phyloP scores from a whole-genome alignment of 2,329 filamentous ascomycete species.

The Aotearoamyces nothofagi region DNA sequence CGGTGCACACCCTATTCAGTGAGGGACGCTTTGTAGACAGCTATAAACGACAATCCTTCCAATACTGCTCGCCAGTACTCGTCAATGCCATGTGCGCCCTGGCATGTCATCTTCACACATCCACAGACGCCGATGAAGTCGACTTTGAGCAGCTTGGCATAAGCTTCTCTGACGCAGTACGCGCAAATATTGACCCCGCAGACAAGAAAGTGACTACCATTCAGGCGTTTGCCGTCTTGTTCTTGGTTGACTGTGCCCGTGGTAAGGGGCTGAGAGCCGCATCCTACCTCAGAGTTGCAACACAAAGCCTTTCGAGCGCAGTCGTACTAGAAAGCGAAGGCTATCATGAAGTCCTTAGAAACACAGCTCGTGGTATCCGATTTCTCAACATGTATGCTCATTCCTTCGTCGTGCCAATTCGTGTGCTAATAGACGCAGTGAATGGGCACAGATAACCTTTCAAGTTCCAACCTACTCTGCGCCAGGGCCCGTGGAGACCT shows the following conservation, averaged over 20 bases:
- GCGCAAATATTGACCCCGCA: conserved; percentile 9
- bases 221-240: conserved; percentile 19
- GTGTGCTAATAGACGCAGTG: conserved; percentile 14
- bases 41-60: conserved; percentile 9
- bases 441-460: conserved; percentile 20
- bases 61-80: conserved; percentile 16
- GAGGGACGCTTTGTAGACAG: conserved; percentile 16
- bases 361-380: conserved; percentile 17
- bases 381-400: conserved; percentile 19
- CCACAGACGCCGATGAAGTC: conserved; percentile 8
- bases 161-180: conserved; percentile 15
- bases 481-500: conserved; percentile 3
- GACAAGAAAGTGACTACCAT: conserved; percentile 14
- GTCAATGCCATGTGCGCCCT: conserved; percentile 20
- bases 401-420: too few relatives aligned
- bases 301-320: conserved; percentile 9
- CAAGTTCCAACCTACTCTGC: conserved; percentile 9
- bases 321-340: conserved; percentile 7
- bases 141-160: conserved; percentile 13
- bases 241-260: conserved; percentile 15
- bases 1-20: conserved; percentile 19
- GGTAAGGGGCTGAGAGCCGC: conserved; percentile 14
- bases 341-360: conserved; percentile 14
- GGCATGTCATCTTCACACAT: conserved; percentile 17
- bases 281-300: conserved; percentile 16